Evolutionary conservation across 495 filamentous ascomycete species (phyloP).

Genomic region (Tuber aestivum): DNA sequence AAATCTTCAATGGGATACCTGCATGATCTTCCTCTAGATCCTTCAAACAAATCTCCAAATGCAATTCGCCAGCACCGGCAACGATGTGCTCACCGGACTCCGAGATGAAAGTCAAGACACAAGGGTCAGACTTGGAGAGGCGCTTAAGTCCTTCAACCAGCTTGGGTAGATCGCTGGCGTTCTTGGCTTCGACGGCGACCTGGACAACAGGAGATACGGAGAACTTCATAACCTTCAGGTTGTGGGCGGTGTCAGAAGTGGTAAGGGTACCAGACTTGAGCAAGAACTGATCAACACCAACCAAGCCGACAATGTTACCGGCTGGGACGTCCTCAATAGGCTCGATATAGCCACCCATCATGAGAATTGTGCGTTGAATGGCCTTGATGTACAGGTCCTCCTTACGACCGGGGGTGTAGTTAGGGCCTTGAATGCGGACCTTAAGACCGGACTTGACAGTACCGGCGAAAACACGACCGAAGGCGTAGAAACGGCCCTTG

Average conservation of each 20-base stretch:
- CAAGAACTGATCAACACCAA: slow-evolving; percentile 99
- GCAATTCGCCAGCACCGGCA: slow-evolving; percentile 97
- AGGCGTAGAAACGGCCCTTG: slow-evolving; percentile 99
- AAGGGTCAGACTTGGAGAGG: slow-evolving; percentile 99
- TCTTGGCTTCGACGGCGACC: slow-evolving; percentile 99
- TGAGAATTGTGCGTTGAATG: slow-evolving; percentile 98
- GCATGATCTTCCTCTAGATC: slow-evolving; percentile 99
- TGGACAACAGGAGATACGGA: slow-evolving; percentile 98
- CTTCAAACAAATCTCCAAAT: slow-evolving; percentile 99
- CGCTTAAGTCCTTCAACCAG: slow-evolving; percentile 99
- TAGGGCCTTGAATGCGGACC: slow-evolving; percentile 99
- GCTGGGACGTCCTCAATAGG: slow-evolving; percentile 98
- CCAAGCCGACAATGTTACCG: slow-evolving; percentile 98
- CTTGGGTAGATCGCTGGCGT: slow-evolving; percentile 98
- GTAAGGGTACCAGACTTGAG: slow-evolving; percentile 99
- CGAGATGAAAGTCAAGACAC: slow-evolving; percentile 81
- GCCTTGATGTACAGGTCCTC: slow-evolving; percentile 99
- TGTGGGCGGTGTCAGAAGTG: slow-evolving; percentile 96
- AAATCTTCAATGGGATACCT: slow-evolving; percentile 91
- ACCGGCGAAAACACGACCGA: slow-evolving; percentile 99
- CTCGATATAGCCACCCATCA: slow-evolving; percentile 99
- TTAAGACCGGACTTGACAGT: slow-evolving; percentile 95
- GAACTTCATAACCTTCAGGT: slow-evolving; percentile 99
- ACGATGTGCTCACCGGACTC: slow-evolving; percentile 97
- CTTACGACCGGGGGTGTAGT: slow-evolving; percentile 97